Conservation (phyloP, 441 rosid genomes). For the Manihot esculenta region DNA sequence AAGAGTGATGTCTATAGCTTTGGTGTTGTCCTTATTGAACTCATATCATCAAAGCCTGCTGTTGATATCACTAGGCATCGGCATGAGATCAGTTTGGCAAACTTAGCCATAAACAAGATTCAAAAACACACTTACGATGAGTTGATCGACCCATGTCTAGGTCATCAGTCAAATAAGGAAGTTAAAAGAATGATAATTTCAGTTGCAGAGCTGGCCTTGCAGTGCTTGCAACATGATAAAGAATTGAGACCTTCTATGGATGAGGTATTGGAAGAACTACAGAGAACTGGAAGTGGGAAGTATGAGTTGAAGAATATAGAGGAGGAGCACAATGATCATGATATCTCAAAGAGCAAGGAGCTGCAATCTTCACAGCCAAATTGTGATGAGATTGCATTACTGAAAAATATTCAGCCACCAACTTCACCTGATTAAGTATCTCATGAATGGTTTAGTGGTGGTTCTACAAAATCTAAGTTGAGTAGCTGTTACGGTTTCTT, state of each 20-base stretch:
- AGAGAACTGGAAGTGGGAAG: conserved; percentile 32
- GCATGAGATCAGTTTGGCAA: conserved; percentile 65
- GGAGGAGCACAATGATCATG: conserved; percentile 12
- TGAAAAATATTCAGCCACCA: conserved; percentile 30
- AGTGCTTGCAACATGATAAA: conserved; percentile 62
- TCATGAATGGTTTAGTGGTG: conserved; percentile 45
- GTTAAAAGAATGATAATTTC: conserved; percentile 47
- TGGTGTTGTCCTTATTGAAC: conserved; percentile 77
- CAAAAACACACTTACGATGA: conserved; percentile 45
- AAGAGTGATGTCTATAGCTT: conserved; percentile 86
- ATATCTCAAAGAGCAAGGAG: conserved; percentile 15
- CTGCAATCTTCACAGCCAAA: conserved; percentile 32
- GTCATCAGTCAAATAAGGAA: conserved; percentile 38
- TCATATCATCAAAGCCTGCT: conserved; percentile 71
- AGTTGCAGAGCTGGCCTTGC: conserved; percentile 68
- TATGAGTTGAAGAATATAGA: conserved; percentile 18
- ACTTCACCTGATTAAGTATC: conserved; percentile 54
- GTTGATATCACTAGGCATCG: conserved; percentile 60
- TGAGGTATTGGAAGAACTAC: conserved; percentile 47
- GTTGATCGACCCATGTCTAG: conserved; percentile 57
- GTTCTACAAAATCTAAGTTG: conserved; percentile 33
- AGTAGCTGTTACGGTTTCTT: conserved; percentile 24
- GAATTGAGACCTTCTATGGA: conserved; percentile 75
- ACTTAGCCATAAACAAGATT: conserved; percentile 61
- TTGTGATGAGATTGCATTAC: conserved; percentile 32